Base-by-base conservation (phyloP, 257 asterid genomes). In the Paulownia fortunei region DNA sequence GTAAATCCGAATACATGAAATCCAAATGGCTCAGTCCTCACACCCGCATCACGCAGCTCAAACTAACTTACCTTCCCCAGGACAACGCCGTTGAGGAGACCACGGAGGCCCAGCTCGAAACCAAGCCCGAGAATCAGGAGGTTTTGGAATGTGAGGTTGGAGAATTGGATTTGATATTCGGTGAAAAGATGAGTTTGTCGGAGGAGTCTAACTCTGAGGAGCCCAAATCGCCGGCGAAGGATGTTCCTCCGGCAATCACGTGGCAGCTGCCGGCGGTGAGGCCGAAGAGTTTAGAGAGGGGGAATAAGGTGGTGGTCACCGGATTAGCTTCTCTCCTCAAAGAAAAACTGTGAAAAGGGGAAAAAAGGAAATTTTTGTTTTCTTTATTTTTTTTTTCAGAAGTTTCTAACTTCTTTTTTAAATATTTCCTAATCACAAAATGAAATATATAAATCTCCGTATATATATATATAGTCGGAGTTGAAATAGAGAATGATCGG, bases 291-390 rank as follows among this genome's bases (percentile, higher is more conserved):
- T 84, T 82, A 52, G 96, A 85, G 73, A 86, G 88, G 78, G 87
- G 91, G 72, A 88, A 80, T 82, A 88, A 88, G 81, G 85, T 59
- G 62, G 78, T 92, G 81, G 91, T 92, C 75, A 86, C 97, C 77
- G 98, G 98, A 24, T 85, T 94, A 87, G 98, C 97, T 77, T 89
- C 96, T 70, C 97, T 94, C 56, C 96, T 94, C 80, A 86, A 79
- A 73, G 97, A 92, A 82, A 92, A 92, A 84, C 84, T 86, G 34
- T 92, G 61, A 88, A 10, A 4, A 47, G 34, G 80, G 8, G 3
- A 34, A 70, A 67, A 19, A 21, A 49, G 3, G 6, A 16, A 77
- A 39, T 76, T 87, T 82, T 83, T 82, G 55, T 27, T 52, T 63
- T 72, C 6, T 18, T 24, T 62, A 37, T 72, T 58, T 5, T 34